These are phyloP conservation scores for Colletotrichum tropicicola DNA, from an alignment of 2,329 filamentous ascomycete species.

Conservation along the genomic window DNA sequence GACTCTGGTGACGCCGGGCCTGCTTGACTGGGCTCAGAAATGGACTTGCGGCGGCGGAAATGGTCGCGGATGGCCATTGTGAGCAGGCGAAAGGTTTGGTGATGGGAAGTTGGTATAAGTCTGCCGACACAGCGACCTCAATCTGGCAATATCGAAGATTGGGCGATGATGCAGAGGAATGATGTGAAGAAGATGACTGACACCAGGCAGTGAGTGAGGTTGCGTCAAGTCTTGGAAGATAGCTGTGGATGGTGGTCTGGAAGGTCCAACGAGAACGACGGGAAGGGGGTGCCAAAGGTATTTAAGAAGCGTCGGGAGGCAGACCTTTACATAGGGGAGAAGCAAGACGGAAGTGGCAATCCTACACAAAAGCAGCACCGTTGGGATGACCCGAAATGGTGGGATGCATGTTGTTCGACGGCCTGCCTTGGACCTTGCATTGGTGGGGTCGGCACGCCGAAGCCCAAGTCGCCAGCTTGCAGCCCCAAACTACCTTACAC, in stretches of 20 bases:
- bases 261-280: background rate
- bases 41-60: constrained; percentile 50
- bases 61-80: constrained; percentile 53
- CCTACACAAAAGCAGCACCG: constrained; percentile 10
- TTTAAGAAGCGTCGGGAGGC: constrained; percentile 7
- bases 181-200: background rate
- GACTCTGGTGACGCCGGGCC: constrained; percentile 34
- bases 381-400: constrained; percentile 8
- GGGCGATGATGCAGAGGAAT: background rate
- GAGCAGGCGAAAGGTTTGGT: background rate
- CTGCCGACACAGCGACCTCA: background rate
- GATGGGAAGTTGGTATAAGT: background rate
- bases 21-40: constrained; percentile 43
- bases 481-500: background rate
- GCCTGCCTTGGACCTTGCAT: constrained; percentile 12
- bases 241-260: background rate
- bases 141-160: background rate
- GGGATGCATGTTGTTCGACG: constrained; percentile 15
- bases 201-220: background rate
- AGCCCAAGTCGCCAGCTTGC: constrained; percentile 2
- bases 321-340: background rate
- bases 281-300: constrained; percentile 8
- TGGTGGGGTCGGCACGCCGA: background rate
- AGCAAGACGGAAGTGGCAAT: constrained; percentile 15
- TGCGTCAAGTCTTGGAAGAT: background rate